Evolutionary conservation across 2,329 filamentous ascomycete genomes (phyloP), one percentile per base, ranked within the genome.

Genomic region (Ophiocordyceps camponoti-saundersi): DNA sequence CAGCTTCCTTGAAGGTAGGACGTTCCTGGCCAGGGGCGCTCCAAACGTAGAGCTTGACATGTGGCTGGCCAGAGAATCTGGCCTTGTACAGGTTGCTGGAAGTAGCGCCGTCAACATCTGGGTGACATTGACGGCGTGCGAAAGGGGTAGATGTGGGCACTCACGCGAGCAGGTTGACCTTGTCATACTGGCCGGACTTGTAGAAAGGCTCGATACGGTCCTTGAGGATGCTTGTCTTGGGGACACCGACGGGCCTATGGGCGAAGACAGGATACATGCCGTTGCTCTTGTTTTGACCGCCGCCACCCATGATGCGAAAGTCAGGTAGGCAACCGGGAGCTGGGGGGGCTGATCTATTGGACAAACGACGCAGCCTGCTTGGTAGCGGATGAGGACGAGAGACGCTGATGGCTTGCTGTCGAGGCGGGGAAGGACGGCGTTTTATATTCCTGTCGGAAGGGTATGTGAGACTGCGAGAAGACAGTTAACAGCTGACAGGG

Each of bases 21-120:
- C 92, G 79, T 23, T 79, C 73, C 45, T 85, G 79, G 56, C 81
- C 71, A 2, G 89, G 89, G 15, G 87, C 86, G 48, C 84, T 81
- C 77, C 89, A 95, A 48, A 88, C 86, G 49, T 74, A 86, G 48
- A 98, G 79, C 65, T 88, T 83, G 57, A 96, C 79, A 60, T 90
- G 74, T 26, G 85, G 77, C 52, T 78, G 67, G 53, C 87, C 87
- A 11, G 80, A 80, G 50, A 58, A 60, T 39, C 55, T 60, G 46
- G 57, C 61, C 51, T 65, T 65, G 57, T 64, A 62, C 52, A 66
- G 56, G 47, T 63, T 65, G 26, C 63, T 66, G 44, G 16, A 46
- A 30, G 52, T 52, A 47, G 52, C 48, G 52, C 46, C 47, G 45
- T 29, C 11, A 44, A 42, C 34, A 46, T 20, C 2, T 3, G 30